Percentiles rank a stretch among this genome's conserved stretches.
These are phyloP conservation scores for Vanrija humicola DNA, from an alignment of 1,284 basidiomycete species.

Conservation along the genomic window DNA sequence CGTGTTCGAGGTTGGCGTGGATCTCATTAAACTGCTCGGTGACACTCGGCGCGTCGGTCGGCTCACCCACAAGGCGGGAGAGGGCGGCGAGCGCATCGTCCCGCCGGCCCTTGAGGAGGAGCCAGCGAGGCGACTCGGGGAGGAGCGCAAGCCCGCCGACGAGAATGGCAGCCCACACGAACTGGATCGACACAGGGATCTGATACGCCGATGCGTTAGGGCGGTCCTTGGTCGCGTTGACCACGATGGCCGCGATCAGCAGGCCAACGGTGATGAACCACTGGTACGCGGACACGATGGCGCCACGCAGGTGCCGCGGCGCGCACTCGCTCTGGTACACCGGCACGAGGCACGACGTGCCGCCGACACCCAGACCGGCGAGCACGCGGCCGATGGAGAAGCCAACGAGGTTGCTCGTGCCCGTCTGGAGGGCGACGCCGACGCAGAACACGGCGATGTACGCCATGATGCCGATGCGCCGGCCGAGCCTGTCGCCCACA, in stretches of 20 bases:
- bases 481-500: conserved; percentile 4
- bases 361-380: conserved; percentile 77
- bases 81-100: conserved; percentile 59
- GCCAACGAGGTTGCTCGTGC: conserved; percentile 2
- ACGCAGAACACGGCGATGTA: conserved; percentile 55
- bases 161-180: conserved; percentile 63
- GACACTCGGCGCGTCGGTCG: conserved; percentile 51
- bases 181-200: conserved; percentile 67
- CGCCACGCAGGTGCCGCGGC: conserved; percentile 68
- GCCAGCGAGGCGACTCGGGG: conserved; percentile 74
- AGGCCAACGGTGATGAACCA: conserved; percentile 60
- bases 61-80: conserved; percentile 57
- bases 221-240: conserved; percentile 63
- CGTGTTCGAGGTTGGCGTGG: conserved; percentile 53
- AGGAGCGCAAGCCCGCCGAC: conserved; percentile 59
- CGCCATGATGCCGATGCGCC: conserved; percentile 3
- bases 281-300: conserved; percentile 66
- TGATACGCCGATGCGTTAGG: conserved; percentile 53
- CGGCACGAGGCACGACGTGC: conserved; percentile 59
- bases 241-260: conserved; percentile 64
- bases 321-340: conserved; percentile 62
- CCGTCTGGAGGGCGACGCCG: conserved; percentile 54
- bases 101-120: conserved; percentile 62
- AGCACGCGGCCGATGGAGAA: conserved; percentile 75
- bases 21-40: conserved; percentile 55